phyloP scores from a whole-genome alignment of 768 basidiomycete species.

The Amanita fuliginea region DNA sequence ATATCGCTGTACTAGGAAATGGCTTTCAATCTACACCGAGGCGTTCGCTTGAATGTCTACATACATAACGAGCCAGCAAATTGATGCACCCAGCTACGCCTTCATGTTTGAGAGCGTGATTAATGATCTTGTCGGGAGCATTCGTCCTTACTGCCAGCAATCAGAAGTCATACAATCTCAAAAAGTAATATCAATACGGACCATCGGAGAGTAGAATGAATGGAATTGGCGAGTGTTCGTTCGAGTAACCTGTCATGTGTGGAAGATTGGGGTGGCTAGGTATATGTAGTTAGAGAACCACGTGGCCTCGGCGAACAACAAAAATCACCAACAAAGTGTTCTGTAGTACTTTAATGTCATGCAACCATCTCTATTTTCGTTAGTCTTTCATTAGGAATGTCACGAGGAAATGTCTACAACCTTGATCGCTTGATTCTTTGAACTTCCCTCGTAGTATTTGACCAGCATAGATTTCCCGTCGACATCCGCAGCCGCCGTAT shows the following conservation, averaged over 20 bases:
- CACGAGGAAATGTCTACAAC: conserved; percentile 11
- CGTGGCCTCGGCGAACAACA: not conserved
- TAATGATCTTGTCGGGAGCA: conserved; percentile 27
- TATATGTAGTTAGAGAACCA: not conserved
- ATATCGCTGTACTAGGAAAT: conserved; percentile 28
- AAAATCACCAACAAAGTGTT: conserved; percentile 30
- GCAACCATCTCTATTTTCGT: conserved; percentile 30
- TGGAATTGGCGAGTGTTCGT: conserved; percentile 30
- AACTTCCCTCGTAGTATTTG: conserved; percentile 30
- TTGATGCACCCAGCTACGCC: conserved; percentile 27
- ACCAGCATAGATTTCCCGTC: conserved; percentile 28
- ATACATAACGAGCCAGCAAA: conserved; percentile 13
- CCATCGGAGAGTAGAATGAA: conserved; percentile 44
- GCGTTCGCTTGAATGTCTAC: conserved; percentile 13
- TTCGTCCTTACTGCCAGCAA: conserved; percentile 27
- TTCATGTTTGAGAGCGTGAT: conserved; percentile 21
- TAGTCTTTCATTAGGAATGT: not conserved
- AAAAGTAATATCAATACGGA: conserved; percentile 7
- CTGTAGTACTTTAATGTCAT: conserved; percentile 38
- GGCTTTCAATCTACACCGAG: not conserved
- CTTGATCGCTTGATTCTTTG: conserved; percentile 18
- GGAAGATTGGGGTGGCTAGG: conserved; percentile 25
- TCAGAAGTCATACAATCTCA: not conserved
- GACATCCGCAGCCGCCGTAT: conserved; percentile 27
- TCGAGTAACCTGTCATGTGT: conserved; percentile 40